Percentiles rank a stretch among this genome's conserved stretches.
Evolutionary conservation across 2,329 filamentous ascomycete genomes (phyloP).

Genomic region (Amylocarpus encephaloides): DNA sequence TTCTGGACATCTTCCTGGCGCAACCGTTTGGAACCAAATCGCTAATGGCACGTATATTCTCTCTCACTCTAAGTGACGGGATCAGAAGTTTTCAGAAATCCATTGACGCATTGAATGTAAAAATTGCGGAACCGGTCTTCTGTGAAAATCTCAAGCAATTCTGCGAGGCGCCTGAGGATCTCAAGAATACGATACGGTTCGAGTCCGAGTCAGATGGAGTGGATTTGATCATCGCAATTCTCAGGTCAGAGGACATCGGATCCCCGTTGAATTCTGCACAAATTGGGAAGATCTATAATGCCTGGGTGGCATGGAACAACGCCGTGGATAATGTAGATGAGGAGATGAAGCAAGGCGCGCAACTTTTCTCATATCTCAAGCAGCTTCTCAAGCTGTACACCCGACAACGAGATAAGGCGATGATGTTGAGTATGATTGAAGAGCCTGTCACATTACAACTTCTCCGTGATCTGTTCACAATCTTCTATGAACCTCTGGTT

Average conservation of each 20-base stretch:
- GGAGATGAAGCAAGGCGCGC: conserved; percentile 80
- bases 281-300: conserved; percentile 81
- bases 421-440: conserved; percentile 95
- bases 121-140: conserved; percentile 75
- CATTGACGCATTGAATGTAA: conserved; percentile 69
- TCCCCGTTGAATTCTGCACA: conserved; percentile 68
- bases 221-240: conserved; percentile 78
- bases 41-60: conserved; percentile 89
- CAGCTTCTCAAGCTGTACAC: conserved; percentile 89
- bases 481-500: conserved; percentile 97
- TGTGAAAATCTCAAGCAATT: conserved; percentile 78
- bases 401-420: conserved; percentile 86
- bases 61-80: conserved; percentile 82
- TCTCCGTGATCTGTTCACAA: conserved; percentile 92
- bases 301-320: conserved; percentile 92
- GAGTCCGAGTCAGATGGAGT: conserved; percentile 70
- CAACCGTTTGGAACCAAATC: conserved; percentile 90
- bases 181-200: conserved; percentile 66
- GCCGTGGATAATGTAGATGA: conserved; percentile 87
- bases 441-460: conserved; percentile 96
- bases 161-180: conserved; percentile 64
- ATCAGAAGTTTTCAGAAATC: conserved; percentile 80
- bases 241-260: conserved; percentile 70
- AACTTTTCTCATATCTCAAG: conserved; percentile 91
- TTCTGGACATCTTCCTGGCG: conserved; percentile 90